These are phyloP conservation scores for Globisporangium barbulae DNA, from an alignment of 352 stramenopile genomes.

Conservation along the genomic window DNA sequence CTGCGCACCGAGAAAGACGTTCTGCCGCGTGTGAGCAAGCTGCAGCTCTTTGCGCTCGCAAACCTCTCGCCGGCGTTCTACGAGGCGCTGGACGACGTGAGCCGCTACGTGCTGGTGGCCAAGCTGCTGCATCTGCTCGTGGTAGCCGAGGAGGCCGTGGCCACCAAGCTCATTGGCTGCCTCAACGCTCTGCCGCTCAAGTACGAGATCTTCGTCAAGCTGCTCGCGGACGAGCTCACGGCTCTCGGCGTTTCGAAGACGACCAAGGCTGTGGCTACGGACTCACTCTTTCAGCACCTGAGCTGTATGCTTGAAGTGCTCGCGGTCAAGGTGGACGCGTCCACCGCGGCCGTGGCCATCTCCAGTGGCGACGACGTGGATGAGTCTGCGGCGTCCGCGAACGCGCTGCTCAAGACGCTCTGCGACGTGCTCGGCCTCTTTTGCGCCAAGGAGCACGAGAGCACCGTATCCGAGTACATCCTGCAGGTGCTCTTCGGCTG, in stretches of 20 bases:
- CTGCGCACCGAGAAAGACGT: constrained; percentile 37
- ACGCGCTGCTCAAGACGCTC: constrained; percentile 47
- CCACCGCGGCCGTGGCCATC: constrained; percentile 1
- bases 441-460: constrained; percentile 46
- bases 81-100: constrained; percentile 41
- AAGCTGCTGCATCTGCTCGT: constrained; percentile 59
- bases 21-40: constrained; percentile 27
- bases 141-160: constrained; percentile 53
- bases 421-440: constrained; percentile 59
- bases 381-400: constrained; percentile 26
- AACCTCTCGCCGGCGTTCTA: constrained; percentile 44
- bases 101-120: constrained; percentile 43
- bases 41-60: constrained; percentile 43
- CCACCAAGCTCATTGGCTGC: constrained; percentile 48
- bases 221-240: constrained; percentile 45
- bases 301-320: constrained; percentile 81
- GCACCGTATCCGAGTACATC: constrained; percentile 74
- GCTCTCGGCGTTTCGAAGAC: neutral
- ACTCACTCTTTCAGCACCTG: constrained; percentile 39
- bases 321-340: constrained; percentile 58
- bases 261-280: constrained; percentile 16
- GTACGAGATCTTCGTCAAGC: constrained; percentile 47
- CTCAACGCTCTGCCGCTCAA: constrained; percentile 51
- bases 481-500: constrained; percentile 77
- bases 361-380: constrained; percentile 17